phyloP scores from a whole-genome alignment of 2,329 filamentous ascomycete genomes.

The Colletotrichum liaoningense region DNA sequence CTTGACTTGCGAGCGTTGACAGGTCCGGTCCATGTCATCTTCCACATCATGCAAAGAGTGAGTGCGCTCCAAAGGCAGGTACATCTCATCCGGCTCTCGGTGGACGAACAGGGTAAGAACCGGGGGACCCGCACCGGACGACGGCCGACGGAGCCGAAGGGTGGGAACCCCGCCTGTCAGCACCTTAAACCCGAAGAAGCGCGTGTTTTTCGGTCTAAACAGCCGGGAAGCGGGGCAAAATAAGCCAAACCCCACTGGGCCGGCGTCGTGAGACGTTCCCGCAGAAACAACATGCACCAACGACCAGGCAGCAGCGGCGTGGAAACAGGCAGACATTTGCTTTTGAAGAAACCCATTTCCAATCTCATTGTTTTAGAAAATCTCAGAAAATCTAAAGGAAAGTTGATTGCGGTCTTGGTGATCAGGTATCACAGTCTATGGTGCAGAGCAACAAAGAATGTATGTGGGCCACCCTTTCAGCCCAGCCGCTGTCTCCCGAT shows the following conservation, averaged over 20 bases:
- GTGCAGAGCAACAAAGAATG: background rate
- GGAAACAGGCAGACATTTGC: constrained; percentile 17
- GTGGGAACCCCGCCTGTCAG: background rate
- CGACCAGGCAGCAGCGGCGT: constrained; percentile 19
- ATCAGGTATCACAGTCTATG: background rate
- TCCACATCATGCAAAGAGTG: no score
- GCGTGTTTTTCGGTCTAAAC: background rate
- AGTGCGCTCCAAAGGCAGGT: background rate
- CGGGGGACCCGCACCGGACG: background rate
- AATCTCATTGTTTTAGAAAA: no score
- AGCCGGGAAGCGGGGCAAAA: constrained; percentile 11
- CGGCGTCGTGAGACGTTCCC: constrained; percentile 9
- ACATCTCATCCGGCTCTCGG: background rate
- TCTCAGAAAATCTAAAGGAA: no score
- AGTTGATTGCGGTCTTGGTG: background rate
- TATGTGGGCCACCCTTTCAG: background rate
- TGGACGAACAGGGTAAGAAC: background rate
- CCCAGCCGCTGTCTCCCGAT: background rate
- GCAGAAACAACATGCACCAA: background rate
- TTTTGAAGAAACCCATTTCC: background rate
- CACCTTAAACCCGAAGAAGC: background rate
- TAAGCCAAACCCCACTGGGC: constrained; percentile 1
- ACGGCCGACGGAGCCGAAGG: background rate
- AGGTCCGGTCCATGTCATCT: no score
- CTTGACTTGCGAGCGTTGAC: no score